Percentiles rank a stretch among this genome's conserved stretches.
phyloP scores from a whole-genome alignment of 129 eudicot genomes.

The Lactuca sativa region DNA sequence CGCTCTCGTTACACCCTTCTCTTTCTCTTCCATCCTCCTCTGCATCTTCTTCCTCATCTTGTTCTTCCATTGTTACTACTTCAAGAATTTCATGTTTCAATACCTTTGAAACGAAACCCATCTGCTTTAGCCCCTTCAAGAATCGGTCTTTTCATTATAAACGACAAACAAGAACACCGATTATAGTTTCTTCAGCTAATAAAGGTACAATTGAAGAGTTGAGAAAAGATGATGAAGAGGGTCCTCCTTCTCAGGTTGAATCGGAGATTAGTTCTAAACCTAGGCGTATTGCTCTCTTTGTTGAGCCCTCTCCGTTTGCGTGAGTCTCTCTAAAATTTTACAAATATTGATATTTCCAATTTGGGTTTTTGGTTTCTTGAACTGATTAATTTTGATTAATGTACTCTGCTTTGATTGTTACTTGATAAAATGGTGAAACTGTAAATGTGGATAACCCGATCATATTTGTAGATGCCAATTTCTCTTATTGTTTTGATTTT shows the following conservation, averaged over 20 bases:
- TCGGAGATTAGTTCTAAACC: conserved; percentile 57
- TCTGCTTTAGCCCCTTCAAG: conserved; percentile 22
- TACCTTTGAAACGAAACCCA: conserved; percentile 39
- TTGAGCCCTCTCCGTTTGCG: conserved; percentile 99
- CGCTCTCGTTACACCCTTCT: conserved; percentile 58
- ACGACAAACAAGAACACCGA: conserved; percentile 19
- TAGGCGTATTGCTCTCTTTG: conserved; percentile 91
- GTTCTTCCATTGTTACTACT: conserved; percentile 23
- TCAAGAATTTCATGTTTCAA: conserved; percentile 30
- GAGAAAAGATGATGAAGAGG: conserved; percentile 52
- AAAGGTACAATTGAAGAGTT: conserved; percentile 44
- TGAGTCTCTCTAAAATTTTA: conserved; percentile 37
- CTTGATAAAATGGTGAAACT: not conserved
- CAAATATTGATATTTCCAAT: not conserved
- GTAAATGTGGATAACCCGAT: conserved; percentile 2
- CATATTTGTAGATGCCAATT: not conserved
- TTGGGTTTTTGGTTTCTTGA: conserved; percentile 14
- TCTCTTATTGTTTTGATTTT: not conserved
- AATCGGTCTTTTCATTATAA: conserved; percentile 23
- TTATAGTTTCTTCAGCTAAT: conserved; percentile 22
- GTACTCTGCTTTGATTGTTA: not conserved
- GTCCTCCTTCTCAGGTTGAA: conserved; percentile 57
- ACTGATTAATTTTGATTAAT: conserved; percentile 7
- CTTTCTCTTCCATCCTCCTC: conserved; percentile 35
- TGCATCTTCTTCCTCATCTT: conserved; percentile 17